Base-by-base conservation (phyloP, 176 grass and related monocot species). In the Secale cereale region DNA sequence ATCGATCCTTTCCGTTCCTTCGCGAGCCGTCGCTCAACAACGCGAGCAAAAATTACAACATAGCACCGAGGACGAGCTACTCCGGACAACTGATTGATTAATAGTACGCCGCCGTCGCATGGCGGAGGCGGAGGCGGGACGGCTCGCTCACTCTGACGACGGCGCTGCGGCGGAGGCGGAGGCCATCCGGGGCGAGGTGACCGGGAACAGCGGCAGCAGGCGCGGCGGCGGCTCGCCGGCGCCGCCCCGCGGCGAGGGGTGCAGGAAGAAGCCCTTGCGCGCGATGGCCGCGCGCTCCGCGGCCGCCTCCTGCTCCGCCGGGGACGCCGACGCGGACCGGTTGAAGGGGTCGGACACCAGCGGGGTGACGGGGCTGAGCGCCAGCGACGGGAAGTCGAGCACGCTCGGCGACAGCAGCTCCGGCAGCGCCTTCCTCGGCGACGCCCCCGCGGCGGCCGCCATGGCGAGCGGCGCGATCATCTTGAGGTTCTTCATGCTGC, bases 201-300 rank as follows among this genome's bases (percentile, higher is more conserved):
- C 86, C 6, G 96, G 96, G 79, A 98, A 98, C 19, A 98, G 91
- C 30, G 96, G 87, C 77, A 98, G 96, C 23, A 98, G 83, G 22
- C 93, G 74, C 12, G 96, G 96, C 32, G 83, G 93, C 26, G 73
- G 43, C 69, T 94, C 93, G 66, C 83, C 78, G 39, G 92, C 92
- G 66, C 81, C 74, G 65, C 78, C 82, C 79, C 92, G 86, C 43
- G 97, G 94, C 5, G 97, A 97, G 1, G 94, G 92, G 79, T 91
- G 94, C 25, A 99, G 86, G 90, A 94, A 97, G 78, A 97, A 99
- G 6, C 88, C 90, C 83, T 85, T 96, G 16, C 85, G 74, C 12
- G 93, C 91, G 73, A 99, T 99, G 72, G 89, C 93, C 9, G 59
- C 65, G 70, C 85, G 88, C 87, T 97, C 94, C 41, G 85, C 90